These are phyloP conservation scores for Pseudopithomyces maydicus DNA, from an alignment of 2,329 filamentous ascomycete species.

Conservation along the genomic window DNA sequence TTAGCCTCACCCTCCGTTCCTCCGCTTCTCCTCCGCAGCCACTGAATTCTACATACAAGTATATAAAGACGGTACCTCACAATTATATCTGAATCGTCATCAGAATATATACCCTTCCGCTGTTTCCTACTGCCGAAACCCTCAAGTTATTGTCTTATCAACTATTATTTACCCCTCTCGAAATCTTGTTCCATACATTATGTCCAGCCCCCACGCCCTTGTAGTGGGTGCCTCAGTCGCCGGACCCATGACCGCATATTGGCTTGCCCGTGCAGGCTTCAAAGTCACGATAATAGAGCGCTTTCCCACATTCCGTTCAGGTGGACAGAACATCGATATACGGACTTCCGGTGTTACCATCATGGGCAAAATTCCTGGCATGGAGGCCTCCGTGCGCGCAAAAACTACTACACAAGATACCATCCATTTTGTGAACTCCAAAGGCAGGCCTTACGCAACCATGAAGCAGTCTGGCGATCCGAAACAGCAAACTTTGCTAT, in stretches of 20 bases:
- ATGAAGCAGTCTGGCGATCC: slow-evolving; percentile 34
- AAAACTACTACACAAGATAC: slow-evolving; percentile 42
- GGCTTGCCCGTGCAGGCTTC: slow-evolving; percentile 31
- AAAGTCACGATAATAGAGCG: slow-evolving; percentile 50
- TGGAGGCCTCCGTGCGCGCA: slow-evolving; percentile 40
- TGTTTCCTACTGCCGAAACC: too few relatives aligned
- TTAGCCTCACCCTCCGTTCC: background rate
- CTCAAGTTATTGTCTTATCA: too few relatives aligned
- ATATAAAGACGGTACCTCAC: background rate
- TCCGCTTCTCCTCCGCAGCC: background rate
- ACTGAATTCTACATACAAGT: background rate
- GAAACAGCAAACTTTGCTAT: slow-evolving; percentile 17
- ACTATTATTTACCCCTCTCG: too few relatives aligned
- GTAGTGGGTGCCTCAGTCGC: slow-evolving; percentile 42
- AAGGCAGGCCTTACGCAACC: slow-evolving; percentile 21
- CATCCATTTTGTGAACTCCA: slow-evolving; percentile 35
- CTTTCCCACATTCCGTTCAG: slow-evolving; percentile 38
- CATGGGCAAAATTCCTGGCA: slow-evolving; percentile 43
- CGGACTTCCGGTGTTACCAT: slow-evolving; percentile 46
- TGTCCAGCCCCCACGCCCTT: slow-evolving; percentile 27
- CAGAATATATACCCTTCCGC: background rate
- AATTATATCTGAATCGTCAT: background rate
- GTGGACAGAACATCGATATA: slow-evolving; percentile 51
- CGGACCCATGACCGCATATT: slow-evolving; percentile 39
- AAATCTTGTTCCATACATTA: background rate